Evolutionary conservation across 2,329 filamentous ascomycete species (phyloP).

Genomic region (Dothiorella sarmentorum): DNA sequence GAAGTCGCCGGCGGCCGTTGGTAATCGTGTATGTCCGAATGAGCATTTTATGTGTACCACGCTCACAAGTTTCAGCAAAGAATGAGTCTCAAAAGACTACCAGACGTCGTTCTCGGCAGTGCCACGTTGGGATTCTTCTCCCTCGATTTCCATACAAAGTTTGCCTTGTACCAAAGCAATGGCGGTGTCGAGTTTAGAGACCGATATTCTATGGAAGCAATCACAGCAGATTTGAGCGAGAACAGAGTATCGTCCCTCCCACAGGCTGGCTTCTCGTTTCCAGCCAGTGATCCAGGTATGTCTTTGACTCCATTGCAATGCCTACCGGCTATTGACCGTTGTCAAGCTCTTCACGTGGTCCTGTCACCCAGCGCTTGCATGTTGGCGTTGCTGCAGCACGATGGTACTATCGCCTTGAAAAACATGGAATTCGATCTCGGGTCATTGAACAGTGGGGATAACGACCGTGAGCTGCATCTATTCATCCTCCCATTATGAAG

Average conservation of each 20-base stretch:
- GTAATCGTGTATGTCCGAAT: neutral
- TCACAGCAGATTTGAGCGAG: slow-evolving; percentile 62
- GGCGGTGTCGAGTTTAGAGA: slow-evolving; percentile 79
- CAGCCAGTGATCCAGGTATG: slow-evolving; percentile 61
- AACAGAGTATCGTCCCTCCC: slow-evolving; percentile 66
- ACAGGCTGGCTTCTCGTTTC: slow-evolving; percentile 74
- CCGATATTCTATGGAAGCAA: slow-evolving; percentile 65
- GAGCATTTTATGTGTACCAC: neutral
- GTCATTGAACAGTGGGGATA: slow-evolving; percentile 22
- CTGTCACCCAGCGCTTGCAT: slow-evolving; percentile 49
- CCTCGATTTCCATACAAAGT: slow-evolving; percentile 65
- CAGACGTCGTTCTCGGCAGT: slow-evolving; percentile 67
- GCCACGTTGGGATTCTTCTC: slow-evolving; percentile 66
- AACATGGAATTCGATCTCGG: slow-evolving; percentile 41
- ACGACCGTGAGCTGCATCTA: slow-evolving; percentile 18
- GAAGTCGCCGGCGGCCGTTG: slow-evolving; percentile 43
- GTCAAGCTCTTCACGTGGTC: slow-evolving; percentile 38
- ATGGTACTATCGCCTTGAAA: slow-evolving; percentile 42
- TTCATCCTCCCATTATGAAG: no score
- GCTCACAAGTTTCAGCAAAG: slow-evolving; percentile 27
- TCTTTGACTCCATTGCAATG: slow-evolving; percentile 23
- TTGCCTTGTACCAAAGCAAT: slow-evolving; percentile 74
- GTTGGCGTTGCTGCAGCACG: slow-evolving; percentile 42
- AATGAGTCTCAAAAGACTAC: slow-evolving; percentile 52
- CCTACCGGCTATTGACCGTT: neutral